Evolutionary conservation across 768 basidiomycete species (phyloP).

Genomic region (Amanita pallidorosea): DNA sequence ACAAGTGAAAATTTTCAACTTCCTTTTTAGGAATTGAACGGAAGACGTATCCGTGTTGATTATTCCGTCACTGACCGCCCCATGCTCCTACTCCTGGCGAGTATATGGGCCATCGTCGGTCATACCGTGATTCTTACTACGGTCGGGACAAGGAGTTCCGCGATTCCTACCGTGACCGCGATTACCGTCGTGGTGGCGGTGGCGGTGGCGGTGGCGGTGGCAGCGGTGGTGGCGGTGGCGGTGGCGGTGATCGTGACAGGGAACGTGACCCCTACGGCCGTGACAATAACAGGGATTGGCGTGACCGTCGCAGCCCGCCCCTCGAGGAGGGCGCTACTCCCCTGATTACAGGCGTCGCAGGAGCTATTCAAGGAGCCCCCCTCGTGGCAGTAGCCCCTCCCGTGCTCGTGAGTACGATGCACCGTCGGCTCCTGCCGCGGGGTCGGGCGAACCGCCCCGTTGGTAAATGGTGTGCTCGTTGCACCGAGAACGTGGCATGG

Average conservation of each 20-base stretch:
- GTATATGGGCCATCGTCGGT: slow-evolving; percentile 89
- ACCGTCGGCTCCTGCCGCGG: slow-evolving; percentile 23
- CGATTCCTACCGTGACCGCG: slow-evolving; percentile 42
- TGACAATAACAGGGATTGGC: slow-evolving; percentile 58
- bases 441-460: slow-evolving; percentile 33
- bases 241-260: slow-evolving; percentile 37
- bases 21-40: slow-evolving; percentile 70
- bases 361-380: slow-evolving; percentile 75
- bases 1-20: slow-evolving; percentile 5
- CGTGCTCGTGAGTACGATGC: slow-evolving; percentile 28
- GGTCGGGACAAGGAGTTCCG: slow-evolving; percentile 25
- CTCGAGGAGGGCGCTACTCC: slow-evolving; percentile 47
- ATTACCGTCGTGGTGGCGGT: slow-evolving; percentile 38
- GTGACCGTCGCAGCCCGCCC: slow-evolving; percentile 71
- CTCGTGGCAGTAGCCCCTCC: slow-evolving; percentile 52
- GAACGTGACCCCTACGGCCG: slow-evolving; percentile 60
- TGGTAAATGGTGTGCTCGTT: slow-evolving; percentile 38
- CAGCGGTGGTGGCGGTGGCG: slow-evolving; percentile 17
- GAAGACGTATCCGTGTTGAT: slow-evolving; percentile 92
- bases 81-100: slow-evolving; percentile 96
- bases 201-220: not conserved
- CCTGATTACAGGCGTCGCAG: slow-evolving; percentile 67
- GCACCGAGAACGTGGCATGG: slow-evolving; percentile 14
- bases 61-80: slow-evolving; percentile 88
- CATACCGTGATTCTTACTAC: slow-evolving; percentile 24